phyloP scores from a whole-genome alignment of 1,284 basidiomycete species.

The Chalciporus sp. region DNA sequence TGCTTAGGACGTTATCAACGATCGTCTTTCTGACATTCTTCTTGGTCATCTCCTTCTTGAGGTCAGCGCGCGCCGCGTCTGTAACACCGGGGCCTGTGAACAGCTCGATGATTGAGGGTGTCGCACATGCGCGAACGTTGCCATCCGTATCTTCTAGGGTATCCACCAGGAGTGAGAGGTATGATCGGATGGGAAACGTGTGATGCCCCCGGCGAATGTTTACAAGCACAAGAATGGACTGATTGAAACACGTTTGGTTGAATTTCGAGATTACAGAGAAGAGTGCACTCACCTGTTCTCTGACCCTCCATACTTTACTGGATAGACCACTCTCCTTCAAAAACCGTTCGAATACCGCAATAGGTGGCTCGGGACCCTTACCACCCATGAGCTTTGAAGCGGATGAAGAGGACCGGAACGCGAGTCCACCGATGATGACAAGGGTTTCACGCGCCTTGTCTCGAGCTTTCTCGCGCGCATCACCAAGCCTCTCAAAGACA shows the following conservation, averaged over 20 bases:
- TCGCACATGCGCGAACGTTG: slow-evolving; percentile 85
- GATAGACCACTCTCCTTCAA: slow-evolving; percentile 72
- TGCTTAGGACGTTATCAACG: slow-evolving; percentile 66
- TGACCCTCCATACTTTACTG: slow-evolving; percentile 81
- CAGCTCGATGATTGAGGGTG: slow-evolving; percentile 78
- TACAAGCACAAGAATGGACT: slow-evolving; percentile 70
- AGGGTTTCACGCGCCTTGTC: slow-evolving; percentile 77
- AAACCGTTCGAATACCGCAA: slow-evolving; percentile 76
- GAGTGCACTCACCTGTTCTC: slow-evolving; percentile 68
- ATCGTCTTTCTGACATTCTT: slow-evolving; percentile 87
- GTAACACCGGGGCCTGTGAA: slow-evolving; percentile 83
- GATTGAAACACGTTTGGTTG: slow-evolving; percentile 6
- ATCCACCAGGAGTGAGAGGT: slow-evolving; percentile 80
- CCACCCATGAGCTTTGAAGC: slow-evolving; percentile 55
- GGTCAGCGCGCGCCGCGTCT: slow-evolving; percentile 85
- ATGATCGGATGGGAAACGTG: slow-evolving; percentile 82
- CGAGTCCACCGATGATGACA: slow-evolving; percentile 69
- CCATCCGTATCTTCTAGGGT: slow-evolving; percentile 90
- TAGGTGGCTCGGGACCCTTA: slow-evolving; percentile 76
- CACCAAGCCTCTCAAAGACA: slow-evolving; percentile 81
- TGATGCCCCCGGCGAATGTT: slow-evolving; percentile 67
- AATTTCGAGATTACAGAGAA: not conserved
- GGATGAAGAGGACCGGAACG: slow-evolving; percentile 57
- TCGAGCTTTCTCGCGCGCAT: slow-evolving; percentile 71
- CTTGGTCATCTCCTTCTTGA: slow-evolving; percentile 90